phyloP scores from a whole-genome alignment of 495 filamentous ascomycete genomes.

The Aspergillus sparsus region DNA sequence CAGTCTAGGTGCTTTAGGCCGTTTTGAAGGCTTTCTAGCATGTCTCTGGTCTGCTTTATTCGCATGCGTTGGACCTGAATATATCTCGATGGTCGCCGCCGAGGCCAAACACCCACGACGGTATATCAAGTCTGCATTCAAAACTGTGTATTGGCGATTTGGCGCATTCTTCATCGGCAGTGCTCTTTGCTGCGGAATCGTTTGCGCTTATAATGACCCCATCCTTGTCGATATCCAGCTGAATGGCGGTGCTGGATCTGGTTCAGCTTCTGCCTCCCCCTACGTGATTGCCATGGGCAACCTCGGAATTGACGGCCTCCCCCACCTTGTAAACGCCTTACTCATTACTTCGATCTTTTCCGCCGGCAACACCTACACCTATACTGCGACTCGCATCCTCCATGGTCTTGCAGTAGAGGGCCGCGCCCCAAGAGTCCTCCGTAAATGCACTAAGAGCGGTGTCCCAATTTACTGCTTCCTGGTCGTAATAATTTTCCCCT shows the following conservation, averaged over 20 bases:
- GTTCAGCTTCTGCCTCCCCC: conserved; percentile 61
- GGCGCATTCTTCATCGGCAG: conserved; percentile 72
- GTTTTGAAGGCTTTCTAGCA: conserved; percentile 71
- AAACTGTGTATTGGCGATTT: conserved; percentile 71
- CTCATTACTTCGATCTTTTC: conserved; percentile 66
- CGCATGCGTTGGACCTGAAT: conserved; percentile 62
- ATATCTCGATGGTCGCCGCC: conserved; percentile 76
- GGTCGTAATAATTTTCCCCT: conserved; percentile 46
- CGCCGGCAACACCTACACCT: conserved; percentile 74
- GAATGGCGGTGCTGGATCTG: conserved; percentile 40
- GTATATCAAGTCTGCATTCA: conserved; percentile 58
- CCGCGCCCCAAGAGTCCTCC: conserved; percentile 56
- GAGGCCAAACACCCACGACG: conserved; percentile 70
- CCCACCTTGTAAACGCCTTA: conserved; percentile 73
- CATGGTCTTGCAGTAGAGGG: conserved; percentile 58
- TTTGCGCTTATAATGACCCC: conserved; percentile 59
- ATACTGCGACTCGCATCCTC: conserved; percentile 65
- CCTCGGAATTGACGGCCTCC: conserved; percentile 63
- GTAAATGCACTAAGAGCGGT: conserved; percentile 40
- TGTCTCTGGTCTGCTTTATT: conserved; percentile 55
- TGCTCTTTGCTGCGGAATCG: conserved; percentile 65
- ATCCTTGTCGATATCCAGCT: conserved; percentile 38
- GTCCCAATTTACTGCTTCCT: conserved; percentile 47
- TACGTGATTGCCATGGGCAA: conserved; percentile 61
- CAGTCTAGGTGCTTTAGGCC: conserved; percentile 58